A percentile compares a stretch with the other conserved stretches of the same genome.
These are phyloP conservation scores for Tetrahymena thermophila DNA, from an alignment of 73 alveolate genomes.

Conservation along the genomic window DNA sequence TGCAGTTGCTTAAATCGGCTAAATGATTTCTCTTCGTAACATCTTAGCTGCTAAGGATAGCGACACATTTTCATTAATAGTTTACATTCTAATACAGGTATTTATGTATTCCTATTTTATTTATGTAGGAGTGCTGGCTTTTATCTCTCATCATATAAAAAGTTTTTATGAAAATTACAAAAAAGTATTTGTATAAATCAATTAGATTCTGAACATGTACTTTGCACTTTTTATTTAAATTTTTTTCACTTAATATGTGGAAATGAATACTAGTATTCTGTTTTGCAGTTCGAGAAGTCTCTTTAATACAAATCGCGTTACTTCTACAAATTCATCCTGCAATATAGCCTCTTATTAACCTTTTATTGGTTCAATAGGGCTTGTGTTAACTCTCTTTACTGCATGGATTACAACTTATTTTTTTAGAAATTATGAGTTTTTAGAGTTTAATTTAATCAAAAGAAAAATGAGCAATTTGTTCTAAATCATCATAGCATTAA, in stretches of 20 bases:
- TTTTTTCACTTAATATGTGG: not conserved
- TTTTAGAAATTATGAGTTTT: not conserved
- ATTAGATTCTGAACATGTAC: not conserved
- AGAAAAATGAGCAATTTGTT: not conserved
- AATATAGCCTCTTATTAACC: not conserved
- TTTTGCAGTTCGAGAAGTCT: not conserved
- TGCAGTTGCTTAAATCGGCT: not conserved
- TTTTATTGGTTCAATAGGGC: not conserved
- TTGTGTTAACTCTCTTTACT: not conserved
- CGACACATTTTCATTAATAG: not conserved
- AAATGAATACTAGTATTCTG: not conserved
- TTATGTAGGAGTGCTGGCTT: not conserved
- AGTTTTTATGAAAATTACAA: not conserved
- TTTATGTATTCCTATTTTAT: not conserved
- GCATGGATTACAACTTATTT: not conserved
- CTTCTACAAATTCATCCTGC: not conserved
- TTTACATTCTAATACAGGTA: not conserved
- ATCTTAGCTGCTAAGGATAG: not conserved
- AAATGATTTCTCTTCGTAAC: not conserved
- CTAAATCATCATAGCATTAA: not conserved
- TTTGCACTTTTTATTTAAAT: not conserved
- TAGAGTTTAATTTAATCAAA: not conserved
- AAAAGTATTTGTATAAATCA: not conserved
- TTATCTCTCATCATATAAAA: not conserved
- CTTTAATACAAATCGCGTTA: not conserved